Conservation (phyloP, 768 basidiomycete genomes). For the Lactarius sanguifluus region DNA sequence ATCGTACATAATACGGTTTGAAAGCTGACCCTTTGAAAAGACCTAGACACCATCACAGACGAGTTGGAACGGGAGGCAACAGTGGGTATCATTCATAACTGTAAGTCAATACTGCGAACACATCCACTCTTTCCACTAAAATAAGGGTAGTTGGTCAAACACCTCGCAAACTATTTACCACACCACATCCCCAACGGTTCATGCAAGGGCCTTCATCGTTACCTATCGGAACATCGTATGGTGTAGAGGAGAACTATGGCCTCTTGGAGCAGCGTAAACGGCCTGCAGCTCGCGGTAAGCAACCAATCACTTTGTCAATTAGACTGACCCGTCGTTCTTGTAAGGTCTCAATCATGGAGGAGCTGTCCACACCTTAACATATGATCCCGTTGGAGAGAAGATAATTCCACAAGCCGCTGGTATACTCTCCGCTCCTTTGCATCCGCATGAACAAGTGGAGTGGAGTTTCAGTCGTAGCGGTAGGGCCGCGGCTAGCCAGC, state of each 20-base stretch:
- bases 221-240: slow-evolving; percentile 68
- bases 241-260: slow-evolving; percentile 82
- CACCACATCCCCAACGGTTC: slow-evolving; percentile 73
- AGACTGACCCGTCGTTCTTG: neutral
- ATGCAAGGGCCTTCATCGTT: slow-evolving; percentile 71
- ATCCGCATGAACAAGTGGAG: slow-evolving; percentile 66
- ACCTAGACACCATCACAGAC: slow-evolving; percentile 83
- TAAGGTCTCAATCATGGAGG: slow-evolving; percentile 50
- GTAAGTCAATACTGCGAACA: slow-evolving; percentile 43
- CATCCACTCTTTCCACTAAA: neutral
- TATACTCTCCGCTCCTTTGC: slow-evolving; percentile 54
- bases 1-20: neutral
- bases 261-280: slow-evolving; percentile 57
- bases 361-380: slow-evolving; percentile 50
- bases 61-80: slow-evolving; percentile 89
- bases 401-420: slow-evolving; percentile 64
- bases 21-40: slow-evolving; percentile 39
- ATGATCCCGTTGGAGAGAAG: slow-evolving; percentile 58
- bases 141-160: slow-evolving; percentile 77
- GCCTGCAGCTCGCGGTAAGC: slow-evolving; percentile 53
- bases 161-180: slow-evolving; percentile 77
- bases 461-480: slow-evolving; percentile 52
- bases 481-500: slow-evolving; percentile 46
- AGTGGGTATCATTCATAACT: slow-evolving; percentile 94
- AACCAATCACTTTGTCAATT: neutral